phyloP scores from a whole-genome alignment of 805 yeast genomes.

The Yamadazyma tumulicola region DNA sequence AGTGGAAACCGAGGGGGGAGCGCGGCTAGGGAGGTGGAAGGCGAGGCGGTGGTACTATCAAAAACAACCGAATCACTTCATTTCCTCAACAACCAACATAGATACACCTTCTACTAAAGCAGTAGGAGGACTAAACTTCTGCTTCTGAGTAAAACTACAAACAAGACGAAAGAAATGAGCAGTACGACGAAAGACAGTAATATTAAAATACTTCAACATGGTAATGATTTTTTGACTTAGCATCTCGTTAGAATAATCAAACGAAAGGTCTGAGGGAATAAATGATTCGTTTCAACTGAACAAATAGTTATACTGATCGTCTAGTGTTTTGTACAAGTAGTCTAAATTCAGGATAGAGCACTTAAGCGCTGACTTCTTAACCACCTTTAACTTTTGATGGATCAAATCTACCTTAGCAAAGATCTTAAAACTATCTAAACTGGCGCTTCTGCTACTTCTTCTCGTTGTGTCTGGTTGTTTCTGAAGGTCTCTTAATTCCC shows the following conservation, averaged over 20 bases:
- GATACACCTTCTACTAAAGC: no score
- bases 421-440: constrained; percentile 24
- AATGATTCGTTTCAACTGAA: constrained; percentile 20
- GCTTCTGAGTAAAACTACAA: no score
- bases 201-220: constrained; percentile 40
- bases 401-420: constrained; percentile 34
- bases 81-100: no score
- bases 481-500: neutral
- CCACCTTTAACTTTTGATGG: constrained; percentile 31
- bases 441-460: constrained; percentile 22
- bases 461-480: constrained; percentile 14
- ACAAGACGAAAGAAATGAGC: no score
- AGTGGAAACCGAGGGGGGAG: no score
- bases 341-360: constrained; percentile 38
- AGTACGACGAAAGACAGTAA: no score
- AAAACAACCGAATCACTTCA: no score
- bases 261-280: constrained; percentile 8
- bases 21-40: no score
- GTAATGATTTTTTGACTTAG: constrained; percentile 36
- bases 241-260: constrained; percentile 21
- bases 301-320: constrained; percentile 38
- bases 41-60: no score
- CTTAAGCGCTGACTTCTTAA: constrained; percentile 35
- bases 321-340: constrained; percentile 34
- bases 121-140: no score